A percentile compares a stretch with the other conserved stretches of the same genome.
Evolutionary conservation across 768 basidiomycete species (phyloP).

Genomic region (Leucogyrophana mollusca): DNA sequence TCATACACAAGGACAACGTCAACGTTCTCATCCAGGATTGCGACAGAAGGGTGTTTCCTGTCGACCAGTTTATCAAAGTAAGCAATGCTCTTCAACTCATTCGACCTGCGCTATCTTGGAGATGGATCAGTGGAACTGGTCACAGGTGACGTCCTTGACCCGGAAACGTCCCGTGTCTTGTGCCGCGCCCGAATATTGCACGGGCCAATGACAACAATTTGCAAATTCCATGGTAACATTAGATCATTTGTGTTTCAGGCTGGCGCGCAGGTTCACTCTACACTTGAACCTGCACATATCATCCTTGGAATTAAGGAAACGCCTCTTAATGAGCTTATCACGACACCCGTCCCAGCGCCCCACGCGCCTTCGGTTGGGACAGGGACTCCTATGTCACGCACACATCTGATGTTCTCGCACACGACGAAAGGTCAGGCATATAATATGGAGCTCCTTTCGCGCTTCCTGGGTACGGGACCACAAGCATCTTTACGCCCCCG

Average conservation of each 20-base stretch:
- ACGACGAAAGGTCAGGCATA: slow-evolving; percentile 86
- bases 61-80: slow-evolving; percentile 66
- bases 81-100: slow-evolving; percentile 13
- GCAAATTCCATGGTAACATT: neutral
- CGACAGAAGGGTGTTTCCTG: slow-evolving; percentile 67
- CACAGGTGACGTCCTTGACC: neutral
- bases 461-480: slow-evolving; percentile 46
- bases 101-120: neutral
- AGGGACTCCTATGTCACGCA: slow-evolving; percentile 43
- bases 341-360: slow-evolving; percentile 36
- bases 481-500: slow-evolving; percentile 35
- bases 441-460: slow-evolving; percentile 75
- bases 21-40: slow-evolving; percentile 77
- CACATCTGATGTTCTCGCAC: slow-evolving; percentile 91
- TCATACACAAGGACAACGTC: slow-evolving; percentile 56
- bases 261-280: slow-evolving; percentile 64
- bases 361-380: slow-evolving; percentile 6
- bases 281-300: slow-evolving; percentile 67
- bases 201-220: neutral
- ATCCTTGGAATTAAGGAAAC: slow-evolving; percentile 90
- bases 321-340: slow-evolving; percentile 60
- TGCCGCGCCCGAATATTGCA: neutral
- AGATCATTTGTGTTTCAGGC: slow-evolving; percentile 46
- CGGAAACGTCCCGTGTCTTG: no score
- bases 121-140: no score